These are phyloP conservation scores for Botrytis fragariae DNA, from an alignment of 2,329 filamentous ascomycete genomes.

Conservation along the genomic window DNA sequence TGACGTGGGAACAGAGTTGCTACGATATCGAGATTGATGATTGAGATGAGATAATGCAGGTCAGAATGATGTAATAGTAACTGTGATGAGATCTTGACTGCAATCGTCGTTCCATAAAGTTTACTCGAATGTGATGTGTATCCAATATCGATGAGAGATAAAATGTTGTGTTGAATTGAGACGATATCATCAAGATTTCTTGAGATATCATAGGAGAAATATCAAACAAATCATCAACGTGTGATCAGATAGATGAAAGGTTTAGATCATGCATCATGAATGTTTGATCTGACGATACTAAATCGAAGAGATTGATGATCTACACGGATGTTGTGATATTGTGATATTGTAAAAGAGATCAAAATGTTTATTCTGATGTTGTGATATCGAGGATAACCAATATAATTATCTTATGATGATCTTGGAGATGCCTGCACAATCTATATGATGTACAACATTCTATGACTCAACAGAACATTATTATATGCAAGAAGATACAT, in stretches of 20 bases:
- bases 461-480: not conserved
- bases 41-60: slow-evolving; percentile 4
- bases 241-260: not conserved
- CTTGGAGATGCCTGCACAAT: too few relatives aligned
- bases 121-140: not conserved
- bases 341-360: not conserved
- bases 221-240: not conserved
- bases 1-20: not conserved
- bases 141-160: not conserved
- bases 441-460: not conserved
- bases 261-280: not conserved
- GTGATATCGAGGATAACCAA: not conserved
- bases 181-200: slow-evolving; percentile 4
- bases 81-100: not conserved
- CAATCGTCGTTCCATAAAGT: not conserved
- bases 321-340: slow-evolving; percentile 4
- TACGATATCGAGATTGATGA: not conserved
- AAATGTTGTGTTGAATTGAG: not conserved
- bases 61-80: not conserved
- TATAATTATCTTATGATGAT: not conserved
- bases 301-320: not conserved
- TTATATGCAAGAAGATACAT: not conserved
- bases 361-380: not conserved
- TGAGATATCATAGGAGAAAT: not conserved
- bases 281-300: not conserved